Conservation (phyloP, 2,329 filamentous ascomycete genomes). For the Hymenoscyphus albidus region DNA sequence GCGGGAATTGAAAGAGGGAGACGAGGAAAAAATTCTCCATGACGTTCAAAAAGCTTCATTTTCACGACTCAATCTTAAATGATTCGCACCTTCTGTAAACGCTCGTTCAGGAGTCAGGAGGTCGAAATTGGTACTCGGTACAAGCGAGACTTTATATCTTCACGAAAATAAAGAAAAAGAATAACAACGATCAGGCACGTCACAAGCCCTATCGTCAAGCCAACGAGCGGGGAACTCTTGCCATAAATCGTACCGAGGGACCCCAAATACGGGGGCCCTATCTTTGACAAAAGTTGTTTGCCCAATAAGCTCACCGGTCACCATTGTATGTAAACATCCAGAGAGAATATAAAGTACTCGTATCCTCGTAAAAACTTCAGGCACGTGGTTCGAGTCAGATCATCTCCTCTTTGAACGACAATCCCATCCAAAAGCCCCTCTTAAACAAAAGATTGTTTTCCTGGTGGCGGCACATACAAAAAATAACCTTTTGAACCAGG, state of each 20-base stretch:
- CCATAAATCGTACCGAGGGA: neutral
- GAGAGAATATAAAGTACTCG: neutral
- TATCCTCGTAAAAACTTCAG: neutral
- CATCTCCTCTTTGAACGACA: neutral
- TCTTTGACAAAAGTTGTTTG: no score
- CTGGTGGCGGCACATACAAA: no score
- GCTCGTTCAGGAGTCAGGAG: no score
- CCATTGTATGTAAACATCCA: neutral
- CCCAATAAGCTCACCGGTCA: neutral
- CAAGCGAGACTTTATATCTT: no score
- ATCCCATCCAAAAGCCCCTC: neutral
- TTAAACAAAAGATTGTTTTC: no score
- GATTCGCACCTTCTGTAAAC: no score
- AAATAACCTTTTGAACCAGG: no score
- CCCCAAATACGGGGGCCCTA: neutral
- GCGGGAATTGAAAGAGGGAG: neutral
- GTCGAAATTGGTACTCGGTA: no score
- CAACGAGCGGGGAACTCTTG: neutral
- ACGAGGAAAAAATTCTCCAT: neutral
- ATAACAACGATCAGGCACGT: neutral
- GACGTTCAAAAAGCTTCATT: neutral
- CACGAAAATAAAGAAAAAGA: neutral
- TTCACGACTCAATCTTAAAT: neutral
- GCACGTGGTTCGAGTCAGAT: neutral
- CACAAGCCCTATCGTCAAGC: neutral